Evolutionary conservation across 2,329 filamentous ascomycete genomes (phyloP), one percentile per base, ranked within the genome.

Genomic region (Penicillium sp.): DNA sequence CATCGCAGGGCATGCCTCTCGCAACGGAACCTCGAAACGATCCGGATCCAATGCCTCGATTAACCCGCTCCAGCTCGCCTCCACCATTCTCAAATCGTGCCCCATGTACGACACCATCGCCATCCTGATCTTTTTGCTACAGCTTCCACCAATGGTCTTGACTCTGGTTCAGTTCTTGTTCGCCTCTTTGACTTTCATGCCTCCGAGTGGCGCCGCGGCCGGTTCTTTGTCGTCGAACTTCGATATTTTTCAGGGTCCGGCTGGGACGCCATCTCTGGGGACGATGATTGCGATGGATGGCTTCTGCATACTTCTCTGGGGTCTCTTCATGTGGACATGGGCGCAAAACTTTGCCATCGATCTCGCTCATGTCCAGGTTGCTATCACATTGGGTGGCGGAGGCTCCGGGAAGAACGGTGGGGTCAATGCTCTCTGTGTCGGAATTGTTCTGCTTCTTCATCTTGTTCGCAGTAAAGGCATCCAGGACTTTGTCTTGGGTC

Each of bases 101-200:
- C 93, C 93, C 54, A 86, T 96, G 71, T 90, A 91, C 78, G 93
- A 97, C 78, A 96, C 93, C 60, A 91, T 97, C 77, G 92, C 93
- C 73, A 96, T 97, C 70, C 86, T 97, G 74, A 96, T 97, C 77
- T 90, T 97, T 69, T 85, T 97, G 66, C 89, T 97, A 77, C 93
- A 96, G 73, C 86, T 97, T 10, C 93, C 93, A 31, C 91, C 93
- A 23, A 88, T 93, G 69, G 87, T 93, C 58, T 84, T 97, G 69
- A 93, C 92, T 63, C 82, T 91, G 74, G 91, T 96, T 69, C 95
- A 97, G 76, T 88, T 92, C 72, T 84, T 96, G 65, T 97, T 97
- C 77, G 92, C 93, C 66, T 88, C 92, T 64, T 84, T 97, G 72
- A 97, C 93, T 48, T 95, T 97, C 72, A 91, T 96, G 62, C 90